Base-by-base conservation (phyloP, 768 basidiomycete genomes). In the Lactifluus echinatus region DNA sequence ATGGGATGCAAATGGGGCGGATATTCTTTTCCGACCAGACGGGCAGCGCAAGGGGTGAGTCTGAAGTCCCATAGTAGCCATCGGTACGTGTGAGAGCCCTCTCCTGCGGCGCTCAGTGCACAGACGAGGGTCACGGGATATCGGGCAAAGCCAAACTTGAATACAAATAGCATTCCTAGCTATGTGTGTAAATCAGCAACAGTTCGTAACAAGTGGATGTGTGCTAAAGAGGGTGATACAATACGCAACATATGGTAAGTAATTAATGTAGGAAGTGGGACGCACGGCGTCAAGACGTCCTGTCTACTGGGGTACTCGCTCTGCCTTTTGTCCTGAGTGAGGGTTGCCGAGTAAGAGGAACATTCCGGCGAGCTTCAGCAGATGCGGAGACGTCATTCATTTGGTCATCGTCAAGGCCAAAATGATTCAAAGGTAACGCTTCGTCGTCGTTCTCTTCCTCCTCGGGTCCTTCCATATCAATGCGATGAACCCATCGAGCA, bases 291-390 rank as follows among this genome's bases (percentile, higher is more conserved):
- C 49, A 54, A 44, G 50, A 3, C 8, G 39, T 23, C 45, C 44
- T 11, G 40, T 47, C 44, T 29, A 44, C 54, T 23, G 46, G 40
- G 21, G 40, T 37, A 48, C 29, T 45, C 17, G 50, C 29, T 36
- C 53, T 56, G 12, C 53, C 53, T 42, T 63, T 63, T 43, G 55
- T 51, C 40, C 60, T 71, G 46, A 69, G 72, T 7, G 85, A 86
- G 12, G 83, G 83, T 58, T 81, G 82, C 57, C 82, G 76, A 12
- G 87, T 88, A 47, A 89, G 75, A 7, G 83, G 84, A 10, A 84
- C 83, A 31, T 75, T 46, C 34, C 47, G 69, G 61, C 76, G 74
- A 34, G 75, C 74, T 56, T 74, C 66, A 23, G 65, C 60, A 14
- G 62, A 49, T 37, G 75, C 66, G 34, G 60, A 72, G 56, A 75